Base-by-base conservation (phyloP, 2,329 filamentous ascomycete species). In the Fusarium gaditjirri region DNA sequence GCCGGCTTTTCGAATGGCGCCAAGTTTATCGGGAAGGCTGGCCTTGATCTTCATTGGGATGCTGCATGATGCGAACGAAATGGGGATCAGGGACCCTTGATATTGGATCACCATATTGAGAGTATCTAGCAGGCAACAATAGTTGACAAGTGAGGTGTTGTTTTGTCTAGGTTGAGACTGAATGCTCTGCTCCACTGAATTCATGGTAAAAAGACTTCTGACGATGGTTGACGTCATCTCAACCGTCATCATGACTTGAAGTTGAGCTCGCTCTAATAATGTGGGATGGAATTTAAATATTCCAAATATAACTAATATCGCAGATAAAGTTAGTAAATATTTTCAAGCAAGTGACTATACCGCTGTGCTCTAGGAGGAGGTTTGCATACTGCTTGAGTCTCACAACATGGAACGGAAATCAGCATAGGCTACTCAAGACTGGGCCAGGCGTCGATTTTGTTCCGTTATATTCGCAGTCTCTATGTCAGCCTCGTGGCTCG, bases 1-100 rank as follows among this genome's bases (percentile, higher is more conserved):
- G 5, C 90, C 91, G 3, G 88, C 90, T 2, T 83, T 82, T n/a
- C 89, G 84, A 72, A 94, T 89, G 44, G 90, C 89, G 46, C 86
- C 81, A 16, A 92, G 84, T 71, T 91, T 91, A 46, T 88, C 82
- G 42, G 87, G 87, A 2, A 92, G 85, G 4, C 86, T 88, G 65
- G 88, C 85, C 56, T 78, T 78, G 27, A 66, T 66, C 68, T 79
- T 80, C 68, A 82, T 82, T 47, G 86, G 85, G 29, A 90, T 85
- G 12, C 87, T 90, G 79, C 86, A 88, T 63, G 85, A 86, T 47
- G 88, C 88, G 70, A 88, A 89, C 61, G 85, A 73, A 17, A 68
- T 62, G 29, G 64, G 63, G 36, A 64, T 62, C 6, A 52, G 31
- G 0, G 47, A 0, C n/a, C 63, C 68, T 38, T 68, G 19, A 0